phyloP scores from a whole-genome alignment of 129 eudicot genomes.

The Logfia minima region DNA sequence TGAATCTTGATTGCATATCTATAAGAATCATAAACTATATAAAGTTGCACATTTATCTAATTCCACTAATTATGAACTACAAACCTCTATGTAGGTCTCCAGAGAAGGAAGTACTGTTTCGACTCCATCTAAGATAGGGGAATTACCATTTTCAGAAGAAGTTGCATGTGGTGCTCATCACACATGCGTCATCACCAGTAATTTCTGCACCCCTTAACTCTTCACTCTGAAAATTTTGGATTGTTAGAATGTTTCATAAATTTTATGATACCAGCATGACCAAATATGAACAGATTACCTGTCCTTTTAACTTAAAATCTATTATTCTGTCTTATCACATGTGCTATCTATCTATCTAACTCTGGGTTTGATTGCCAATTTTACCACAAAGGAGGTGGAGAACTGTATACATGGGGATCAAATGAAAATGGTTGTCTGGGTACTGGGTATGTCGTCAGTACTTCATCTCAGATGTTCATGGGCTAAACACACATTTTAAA shows the following conservation, averaged over 20 bases:
- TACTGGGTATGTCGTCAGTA: slow-evolving; percentile 57
- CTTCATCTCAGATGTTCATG: slow-evolving; percentile 8
- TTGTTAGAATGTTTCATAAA: slow-evolving; percentile 2
- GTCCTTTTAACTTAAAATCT: not conserved
- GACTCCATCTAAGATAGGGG: slow-evolving; percentile 50
- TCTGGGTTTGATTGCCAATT: not conserved
- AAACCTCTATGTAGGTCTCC: slow-evolving; percentile 46
- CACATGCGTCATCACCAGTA: slow-evolving; percentile 86
- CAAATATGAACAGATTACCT: not conserved
- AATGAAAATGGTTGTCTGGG: slow-evolving; percentile 99
- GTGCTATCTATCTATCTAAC: slow-evolving; percentile 2
- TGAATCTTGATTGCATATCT: slow-evolving; percentile 17
- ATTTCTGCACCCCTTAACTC: slow-evolving; percentile 16
- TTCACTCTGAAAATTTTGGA: not conserved
- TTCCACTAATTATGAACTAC: slow-evolving; percentile 7
- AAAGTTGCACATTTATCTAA: slow-evolving; percentile 10
- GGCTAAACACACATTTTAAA: not conserved
- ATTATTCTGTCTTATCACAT: not conserved
- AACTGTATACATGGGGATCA: slow-evolving; percentile 89
- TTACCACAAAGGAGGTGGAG: slow-evolving; percentile 64
- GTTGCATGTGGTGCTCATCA: slow-evolving; percentile 99
- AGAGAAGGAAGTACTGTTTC: slow-evolving; percentile 55
- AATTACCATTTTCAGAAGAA: slow-evolving; percentile 60
- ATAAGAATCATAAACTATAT: not conserved
- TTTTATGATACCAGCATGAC: slow-evolving; percentile 6